A percentile compares a stretch with the other conserved stretches of the same genome.
Evolutionary conservation across 306 rosid species (phyloP).

Genomic region (Cicer yamashitae): DNA sequence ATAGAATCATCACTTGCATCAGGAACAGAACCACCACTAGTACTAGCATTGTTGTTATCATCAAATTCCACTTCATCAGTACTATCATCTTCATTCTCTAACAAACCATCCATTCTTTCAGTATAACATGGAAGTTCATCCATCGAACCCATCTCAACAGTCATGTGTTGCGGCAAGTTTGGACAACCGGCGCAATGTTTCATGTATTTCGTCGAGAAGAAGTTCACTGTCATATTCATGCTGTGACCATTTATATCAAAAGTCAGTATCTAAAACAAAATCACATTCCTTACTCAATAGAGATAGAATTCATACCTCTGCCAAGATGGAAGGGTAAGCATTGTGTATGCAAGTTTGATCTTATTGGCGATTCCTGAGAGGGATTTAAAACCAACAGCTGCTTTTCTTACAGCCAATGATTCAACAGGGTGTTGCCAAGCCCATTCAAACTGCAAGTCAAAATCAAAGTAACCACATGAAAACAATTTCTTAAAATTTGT

Average conservation of each 20-base stretch:
- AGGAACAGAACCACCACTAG: constrained; percentile 35
- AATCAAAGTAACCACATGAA: constrained; percentile 30
- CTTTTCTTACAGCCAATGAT: constrained; percentile 88
- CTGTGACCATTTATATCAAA: constrained; percentile 53
- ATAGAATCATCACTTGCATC: constrained; percentile 44
- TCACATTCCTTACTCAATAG: background rate
- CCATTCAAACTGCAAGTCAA: constrained; percentile 91
- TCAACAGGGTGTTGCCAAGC: constrained; percentile 98
- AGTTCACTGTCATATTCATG: constrained; percentile 80
- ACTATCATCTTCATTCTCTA: constrained; percentile 60
- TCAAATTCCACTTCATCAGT: constrained; percentile 51
- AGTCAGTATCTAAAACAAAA: constrained; percentile 39
- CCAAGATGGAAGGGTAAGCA: constrained; percentile 95
- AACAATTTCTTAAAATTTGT: background rate
- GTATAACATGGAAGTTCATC: constrained; percentile 85
- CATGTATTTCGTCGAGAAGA: constrained; percentile 79
- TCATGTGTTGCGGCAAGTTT: constrained; percentile 75
- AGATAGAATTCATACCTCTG: constrained; percentile 58
- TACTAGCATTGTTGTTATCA: constrained; percentile 15
- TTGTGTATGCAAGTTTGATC: constrained; percentile 91
- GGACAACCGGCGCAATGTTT: constrained; percentile 83
- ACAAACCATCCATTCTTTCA: constrained; percentile 48
- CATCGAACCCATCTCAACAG: constrained; percentile 63
- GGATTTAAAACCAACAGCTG: constrained; percentile 83
- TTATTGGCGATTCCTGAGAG: constrained; percentile 84